phyloP scores from a whole-genome alignment of 768 basidiomycete species.

The Tulasnella sp. region DNA sequence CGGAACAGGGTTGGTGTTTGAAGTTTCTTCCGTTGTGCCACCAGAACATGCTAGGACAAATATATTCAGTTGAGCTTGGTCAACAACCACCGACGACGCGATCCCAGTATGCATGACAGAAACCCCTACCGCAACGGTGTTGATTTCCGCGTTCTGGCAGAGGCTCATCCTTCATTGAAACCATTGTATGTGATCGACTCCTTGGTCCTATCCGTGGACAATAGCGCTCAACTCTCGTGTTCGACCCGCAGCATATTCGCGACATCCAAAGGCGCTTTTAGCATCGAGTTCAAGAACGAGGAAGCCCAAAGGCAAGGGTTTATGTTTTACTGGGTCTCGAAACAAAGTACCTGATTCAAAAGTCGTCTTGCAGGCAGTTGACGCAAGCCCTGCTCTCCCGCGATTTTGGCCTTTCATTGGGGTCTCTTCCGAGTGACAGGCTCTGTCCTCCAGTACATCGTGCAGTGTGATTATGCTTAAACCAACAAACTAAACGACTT shows the following conservation, averaged over 20 bases:
- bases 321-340: neutral
- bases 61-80: neutral
- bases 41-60: neutral
- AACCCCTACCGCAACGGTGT: conserved; percentile 20
- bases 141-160: conserved; percentile 60
- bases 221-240: neutral
- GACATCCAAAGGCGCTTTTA: conserved; percentile 36
- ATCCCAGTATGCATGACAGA: conserved; percentile 7
- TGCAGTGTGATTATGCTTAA: neutral
- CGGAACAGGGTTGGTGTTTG: neutral
- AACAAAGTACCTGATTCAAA: neutral
- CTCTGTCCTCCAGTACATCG: conserved; percentile 79
- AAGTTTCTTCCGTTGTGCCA: neutral
- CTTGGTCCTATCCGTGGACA: conserved; percentile 28
- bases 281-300: conserved; percentile 75
- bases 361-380: conserved; percentile 52
- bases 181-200: conserved; percentile 46
- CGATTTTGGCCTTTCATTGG: conserved; percentile 64
- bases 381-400: conserved; percentile 72
- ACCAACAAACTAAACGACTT: too few species aligned
- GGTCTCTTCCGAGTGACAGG: conserved; percentile 59
- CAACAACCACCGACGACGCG: neutral
- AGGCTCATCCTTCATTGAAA: conserved; percentile 53
- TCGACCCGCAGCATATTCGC: conserved; percentile 34
- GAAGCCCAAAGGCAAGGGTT: conserved; percentile 58